Percentiles rank a stretch among this genome's conserved stretches.
Conservation (phyloP, 257 asterid species). For the Handroanthus guayacan region DNA sequence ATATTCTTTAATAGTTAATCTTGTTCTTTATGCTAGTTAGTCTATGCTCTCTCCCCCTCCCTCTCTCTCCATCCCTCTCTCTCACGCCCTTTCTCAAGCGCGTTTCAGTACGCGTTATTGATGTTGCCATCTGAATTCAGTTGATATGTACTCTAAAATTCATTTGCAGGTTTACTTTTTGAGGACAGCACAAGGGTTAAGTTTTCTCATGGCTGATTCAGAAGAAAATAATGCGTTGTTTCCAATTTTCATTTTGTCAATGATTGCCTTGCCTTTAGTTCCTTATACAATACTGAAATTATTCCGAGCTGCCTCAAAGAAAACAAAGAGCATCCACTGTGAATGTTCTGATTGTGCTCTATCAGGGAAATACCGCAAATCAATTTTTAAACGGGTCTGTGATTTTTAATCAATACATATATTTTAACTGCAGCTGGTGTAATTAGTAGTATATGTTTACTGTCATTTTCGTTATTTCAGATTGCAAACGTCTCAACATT, state of each 20-base stretch:
- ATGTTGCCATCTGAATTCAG: constrained; percentile 13
- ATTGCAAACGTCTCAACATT: constrained; percentile 65
- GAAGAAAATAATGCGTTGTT: constrained; percentile 84
- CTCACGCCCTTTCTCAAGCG: no score
- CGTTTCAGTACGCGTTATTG: no score
- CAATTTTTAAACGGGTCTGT: constrained; percentile 62
- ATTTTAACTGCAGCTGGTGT: constrained; percentile 20
- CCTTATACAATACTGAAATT: constrained; percentile 84
- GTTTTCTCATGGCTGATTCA: constrained; percentile 69
- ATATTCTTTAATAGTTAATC: no score
- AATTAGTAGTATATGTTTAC: constrained; percentile 19
- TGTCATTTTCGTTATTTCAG: constrained; percentile 48
- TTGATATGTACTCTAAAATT: constrained; percentile 14
- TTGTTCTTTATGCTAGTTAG: no score
- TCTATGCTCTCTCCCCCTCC: no score
- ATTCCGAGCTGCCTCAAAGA: constrained; percentile 70
- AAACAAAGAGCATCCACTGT: constrained; percentile 72
- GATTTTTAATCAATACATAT: background rate
- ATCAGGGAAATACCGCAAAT: constrained; percentile 79
- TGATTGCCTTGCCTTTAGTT: constrained; percentile 83
- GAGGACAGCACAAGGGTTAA: constrained; percentile 31
- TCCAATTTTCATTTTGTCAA: constrained; percentile 85
- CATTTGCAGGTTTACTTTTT: constrained; percentile 51
- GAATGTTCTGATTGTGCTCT: constrained; percentile 78
- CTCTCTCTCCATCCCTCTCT: no score